These are phyloP conservation scores for Hypoxylon sp. DNA, from an alignment of 2,329 filamentous ascomycete genomes.

Conservation along the genomic window DNA sequence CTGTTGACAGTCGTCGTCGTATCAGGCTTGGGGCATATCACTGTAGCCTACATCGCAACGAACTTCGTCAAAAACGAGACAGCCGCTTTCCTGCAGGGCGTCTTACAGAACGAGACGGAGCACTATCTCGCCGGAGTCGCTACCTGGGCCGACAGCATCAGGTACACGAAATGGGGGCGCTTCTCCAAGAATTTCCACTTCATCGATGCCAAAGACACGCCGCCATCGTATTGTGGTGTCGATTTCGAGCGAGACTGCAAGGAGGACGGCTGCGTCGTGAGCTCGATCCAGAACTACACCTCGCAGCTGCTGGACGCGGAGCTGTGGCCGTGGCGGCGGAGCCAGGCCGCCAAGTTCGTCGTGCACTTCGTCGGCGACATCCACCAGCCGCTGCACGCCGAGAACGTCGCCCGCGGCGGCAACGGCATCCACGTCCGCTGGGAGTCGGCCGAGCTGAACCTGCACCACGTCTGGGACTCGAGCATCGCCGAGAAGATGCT, in stretches of 20 bases:
- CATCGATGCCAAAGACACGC: constrained; percentile 72
- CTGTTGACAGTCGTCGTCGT: constrained; percentile 18
- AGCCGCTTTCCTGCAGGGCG: constrained; percentile 62
- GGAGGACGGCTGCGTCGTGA: constrained; percentile 67
- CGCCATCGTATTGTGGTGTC: constrained; percentile 65
- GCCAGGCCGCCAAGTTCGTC: constrained; percentile 71
- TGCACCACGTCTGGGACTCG: constrained; percentile 78
- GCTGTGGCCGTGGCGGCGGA: constrained; percentile 56
- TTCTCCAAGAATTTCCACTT: constrained; percentile 72
- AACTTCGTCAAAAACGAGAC: constrained; percentile 66
- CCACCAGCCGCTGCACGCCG: constrained; percentile 73
- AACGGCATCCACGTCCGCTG: constrained; percentile 73
- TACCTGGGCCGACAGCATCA: constrained; percentile 72
- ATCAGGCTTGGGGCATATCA: constrained; percentile 71
- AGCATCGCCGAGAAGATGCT: constrained; percentile 71
- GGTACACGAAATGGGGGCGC: constrained; percentile 69
- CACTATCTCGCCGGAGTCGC: constrained; percentile 70
- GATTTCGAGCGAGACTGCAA: constrained; percentile 70
- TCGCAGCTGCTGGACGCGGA: constrained; percentile 57
- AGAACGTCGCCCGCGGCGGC: constrained; percentile 69
- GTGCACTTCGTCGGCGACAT: constrained; percentile 75
- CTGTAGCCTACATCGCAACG: constrained; percentile 69
- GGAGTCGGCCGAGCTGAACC: constrained; percentile 64
- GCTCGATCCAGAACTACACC: constrained; percentile 68
- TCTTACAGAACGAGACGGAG: constrained; percentile 62